These are phyloP conservation scores for Fusarium gaditjirri DNA, from an alignment of 2,329 filamentous ascomycete genomes.

Conservation along the genomic window DNA sequence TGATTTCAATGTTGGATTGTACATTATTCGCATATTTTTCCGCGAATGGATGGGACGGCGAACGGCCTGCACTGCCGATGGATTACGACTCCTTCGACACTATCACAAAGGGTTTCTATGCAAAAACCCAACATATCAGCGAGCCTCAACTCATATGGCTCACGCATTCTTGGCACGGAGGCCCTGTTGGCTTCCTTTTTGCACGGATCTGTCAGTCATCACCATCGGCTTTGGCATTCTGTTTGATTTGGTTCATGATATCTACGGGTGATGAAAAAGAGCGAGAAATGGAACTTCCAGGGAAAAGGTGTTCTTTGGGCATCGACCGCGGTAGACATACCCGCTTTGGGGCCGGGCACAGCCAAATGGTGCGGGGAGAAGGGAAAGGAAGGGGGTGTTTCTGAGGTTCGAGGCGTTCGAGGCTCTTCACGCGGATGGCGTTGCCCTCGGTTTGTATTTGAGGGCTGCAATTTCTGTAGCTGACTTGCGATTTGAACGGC, in stretches of 20 bases:
- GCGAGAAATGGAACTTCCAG: slow-evolving; percentile 39
- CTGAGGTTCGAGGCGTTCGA: slow-evolving; percentile 42
- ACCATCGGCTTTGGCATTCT: slow-evolving; percentile 48
- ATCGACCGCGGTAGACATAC: slow-evolving; percentile 43
- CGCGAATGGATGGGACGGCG: slow-evolving; percentile 53
- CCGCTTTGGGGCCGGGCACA: slow-evolving; percentile 38
- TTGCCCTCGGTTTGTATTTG: slow-evolving; percentile 42
- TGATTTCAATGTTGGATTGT: slow-evolving; percentile 54
- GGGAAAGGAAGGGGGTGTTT: slow-evolving; percentile 25
- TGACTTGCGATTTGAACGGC: slow-evolving; percentile 41
- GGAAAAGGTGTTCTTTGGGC: slow-evolving; percentile 40
- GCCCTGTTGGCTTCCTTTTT: slow-evolving; percentile 38
- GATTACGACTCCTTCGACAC: slow-evolving; percentile 41
- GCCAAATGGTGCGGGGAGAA: slow-evolving; percentile 38
- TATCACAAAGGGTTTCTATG: slow-evolving; percentile 26
- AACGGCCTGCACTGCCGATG: slow-evolving; percentile 49
- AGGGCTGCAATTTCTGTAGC: slow-evolving; percentile 44
- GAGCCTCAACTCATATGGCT: slow-evolving; percentile 36
- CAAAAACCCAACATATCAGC: slow-evolving; percentile 21
- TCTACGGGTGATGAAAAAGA: slow-evolving; percentile 46
- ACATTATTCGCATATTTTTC: slow-evolving; percentile 53
- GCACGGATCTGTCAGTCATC: slow-evolving; percentile 42
- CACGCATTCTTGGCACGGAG: slow-evolving; percentile 24
- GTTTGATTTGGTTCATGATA: slow-evolving; percentile 46
- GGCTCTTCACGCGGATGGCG: slow-evolving; percentile 42